Conservation (phyloP, 768 basidiomycete genomes). For the Amanita thiersii region DNA sequence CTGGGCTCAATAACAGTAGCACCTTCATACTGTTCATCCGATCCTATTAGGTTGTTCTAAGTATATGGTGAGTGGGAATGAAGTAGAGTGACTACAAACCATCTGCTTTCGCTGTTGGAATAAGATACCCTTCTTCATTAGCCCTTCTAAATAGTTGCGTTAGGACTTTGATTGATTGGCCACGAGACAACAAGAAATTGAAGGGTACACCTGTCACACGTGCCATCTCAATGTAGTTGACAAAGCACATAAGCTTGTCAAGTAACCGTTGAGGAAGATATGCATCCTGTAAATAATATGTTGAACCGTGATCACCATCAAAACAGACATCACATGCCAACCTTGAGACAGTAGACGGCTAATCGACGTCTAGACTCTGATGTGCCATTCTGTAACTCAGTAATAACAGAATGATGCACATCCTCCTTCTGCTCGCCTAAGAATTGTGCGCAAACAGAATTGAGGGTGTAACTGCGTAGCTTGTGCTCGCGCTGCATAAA, state of each 20-base stretch:
- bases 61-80: slow-evolving; percentile 3
- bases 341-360: slow-evolving; percentile 98
- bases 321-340: slow-evolving; percentile 20
- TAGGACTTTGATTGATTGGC: slow-evolving; percentile 97
- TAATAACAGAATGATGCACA: slow-evolving; percentile 97
- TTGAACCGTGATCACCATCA: neutral
- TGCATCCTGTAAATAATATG: slow-evolving; percentile 60
- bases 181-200: slow-evolving; percentile 88
- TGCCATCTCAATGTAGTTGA: slow-evolving; percentile 99
- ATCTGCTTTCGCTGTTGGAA: slow-evolving; percentile 82
- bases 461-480: slow-evolving; percentile 92
- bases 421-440: slow-evolving; percentile 99
- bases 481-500: slow-evolving; percentile 99
- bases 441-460: slow-evolving; percentile 96
- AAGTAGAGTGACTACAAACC: slow-evolving; percentile 31
- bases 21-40: slow-evolving; percentile 97
- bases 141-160: slow-evolving; percentile 94
- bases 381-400: slow-evolving; percentile 94
- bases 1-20: slow-evolving; percentile 97
- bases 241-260: slow-evolving; percentile 98
- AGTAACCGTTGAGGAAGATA: slow-evolving; percentile 94
- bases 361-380: slow-evolving; percentile 86
- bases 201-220: slow-evolving; percentile 99
- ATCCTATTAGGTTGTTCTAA: slow-evolving; percentile 34
- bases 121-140: slow-evolving; percentile 83